Conservation (phyloP, 805 yeast genomes). For the Metschnikowia baotianmanensis region DNA sequence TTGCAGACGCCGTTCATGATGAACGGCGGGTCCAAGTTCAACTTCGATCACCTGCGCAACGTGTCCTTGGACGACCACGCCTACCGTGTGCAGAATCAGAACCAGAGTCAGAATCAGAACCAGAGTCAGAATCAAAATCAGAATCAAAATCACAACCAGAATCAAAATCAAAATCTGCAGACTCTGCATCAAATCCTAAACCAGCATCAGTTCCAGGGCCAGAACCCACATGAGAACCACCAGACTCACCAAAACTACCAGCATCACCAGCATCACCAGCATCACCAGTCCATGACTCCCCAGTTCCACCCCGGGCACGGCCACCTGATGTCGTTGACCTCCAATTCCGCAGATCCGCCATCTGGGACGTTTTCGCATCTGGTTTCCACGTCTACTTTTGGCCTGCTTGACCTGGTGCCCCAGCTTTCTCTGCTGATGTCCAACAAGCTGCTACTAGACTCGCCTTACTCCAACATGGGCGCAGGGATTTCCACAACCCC, state of each 20-base stretch:
- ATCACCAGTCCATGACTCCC: background rate
- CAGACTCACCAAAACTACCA: background rate
- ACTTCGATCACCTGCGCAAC: conserved; percentile 21
- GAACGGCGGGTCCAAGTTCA: conserved; percentile 18
- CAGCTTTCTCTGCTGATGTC: conserved; percentile 35
- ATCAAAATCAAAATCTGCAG: background rate
- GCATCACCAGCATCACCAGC: background rate
- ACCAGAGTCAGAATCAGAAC: background rate
- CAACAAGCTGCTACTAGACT: conserved; percentile 34
- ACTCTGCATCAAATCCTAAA: no score
- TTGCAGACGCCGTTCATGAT: conserved; percentile 26
- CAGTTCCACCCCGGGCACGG: conserved; percentile 9
- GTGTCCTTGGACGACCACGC: conserved; percentile 18
- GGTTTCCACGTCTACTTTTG: conserved; percentile 21
- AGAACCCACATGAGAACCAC: background rate
- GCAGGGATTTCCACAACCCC: conserved; percentile 31
- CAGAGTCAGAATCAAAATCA: background rate
- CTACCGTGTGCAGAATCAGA: conserved; percentile 9
- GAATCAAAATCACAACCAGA: background rate
- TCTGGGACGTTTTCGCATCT: conserved; percentile 16
- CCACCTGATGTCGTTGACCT: conserved; percentile 12
- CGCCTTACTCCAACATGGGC: conserved; percentile 26
- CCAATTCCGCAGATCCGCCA: conserved; percentile 19
- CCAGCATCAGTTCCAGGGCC: background rate
- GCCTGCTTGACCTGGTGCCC: conserved; percentile 36